These are phyloP conservation scores for Stachybotrys elegans DNA, from an alignment of 2,329 filamentous ascomycete genomes.

Conservation along the genomic window DNA sequence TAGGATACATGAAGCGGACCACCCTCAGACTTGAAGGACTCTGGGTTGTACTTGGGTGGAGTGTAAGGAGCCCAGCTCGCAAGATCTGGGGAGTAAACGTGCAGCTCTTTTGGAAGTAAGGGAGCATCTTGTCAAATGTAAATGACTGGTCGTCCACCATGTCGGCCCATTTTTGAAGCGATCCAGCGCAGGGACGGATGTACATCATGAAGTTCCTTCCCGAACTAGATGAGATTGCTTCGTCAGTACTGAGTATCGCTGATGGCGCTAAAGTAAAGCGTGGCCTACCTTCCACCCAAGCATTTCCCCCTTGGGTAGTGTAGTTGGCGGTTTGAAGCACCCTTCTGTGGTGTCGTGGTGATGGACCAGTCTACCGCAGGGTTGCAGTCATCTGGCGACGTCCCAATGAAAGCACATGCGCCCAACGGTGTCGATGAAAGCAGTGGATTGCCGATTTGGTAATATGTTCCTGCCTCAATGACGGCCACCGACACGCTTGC, in stretches of 20 bases:
- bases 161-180: neutral
- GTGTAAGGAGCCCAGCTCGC: neutral
- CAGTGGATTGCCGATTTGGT: neutral
- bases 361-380: neutral
- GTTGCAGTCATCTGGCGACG: neutral
- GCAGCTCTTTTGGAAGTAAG: neutral
- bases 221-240: neutral
- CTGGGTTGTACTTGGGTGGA: neutral
- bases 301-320: slow-evolving; percentile 1
- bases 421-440: neutral
- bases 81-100: neutral
- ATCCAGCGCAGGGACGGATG: neutral
- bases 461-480: slow-evolving; percentile 1
- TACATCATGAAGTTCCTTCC: neutral
- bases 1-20: neutral
- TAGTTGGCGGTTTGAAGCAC: neutral
- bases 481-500: neutral
- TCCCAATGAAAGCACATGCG: neutral
- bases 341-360: neutral
- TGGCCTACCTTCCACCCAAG: neutral
- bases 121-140: neutral
- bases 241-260: neutral
- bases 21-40: neutral
- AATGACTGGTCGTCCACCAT: neutral
- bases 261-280: neutral